A percentile compares a stretch with the other conserved stretches of the same genome.
Evolutionary conservation across 1,139 yeast species (phyloP).

Genomic region (Barnettozyma hawaiiensis): DNA sequence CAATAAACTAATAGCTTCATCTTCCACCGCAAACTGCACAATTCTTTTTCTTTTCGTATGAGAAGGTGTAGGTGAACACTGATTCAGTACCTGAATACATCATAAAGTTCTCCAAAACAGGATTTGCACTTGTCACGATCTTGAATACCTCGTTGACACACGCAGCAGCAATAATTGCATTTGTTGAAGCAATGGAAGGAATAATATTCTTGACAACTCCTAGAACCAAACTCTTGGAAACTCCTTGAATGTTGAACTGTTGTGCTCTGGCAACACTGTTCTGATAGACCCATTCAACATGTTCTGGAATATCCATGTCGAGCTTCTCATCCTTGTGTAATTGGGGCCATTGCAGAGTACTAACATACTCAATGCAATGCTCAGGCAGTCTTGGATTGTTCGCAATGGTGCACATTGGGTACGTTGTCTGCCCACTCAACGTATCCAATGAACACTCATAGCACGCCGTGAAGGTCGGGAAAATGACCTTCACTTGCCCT

Average conservation of each 20-base stretch:
- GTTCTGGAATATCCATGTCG: conserved; percentile 67
- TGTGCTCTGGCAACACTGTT: conserved; percentile 55
- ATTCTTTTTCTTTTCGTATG: conserved; percentile 50
- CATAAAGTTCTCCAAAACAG: conserved; percentile 72
- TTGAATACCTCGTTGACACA: conserved; percentile 89
- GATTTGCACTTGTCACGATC: conserved; percentile 62
- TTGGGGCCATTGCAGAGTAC: conserved; percentile 69
- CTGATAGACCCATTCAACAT: conserved; percentile 60
- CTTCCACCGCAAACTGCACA: conserved; percentile 74
- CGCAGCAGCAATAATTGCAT: conserved; percentile 87
- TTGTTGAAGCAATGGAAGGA: conserved; percentile 93
- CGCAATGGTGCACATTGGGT: conserved; percentile 92
- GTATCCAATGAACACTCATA: conserved; percentile 88
- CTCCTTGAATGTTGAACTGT: conserved; percentile 61
- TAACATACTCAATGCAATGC: conserved; percentile 93
- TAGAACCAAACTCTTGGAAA: conserved; percentile 63
- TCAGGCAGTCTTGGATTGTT: conserved; percentile 91
- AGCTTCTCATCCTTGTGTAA: conserved; percentile 41
- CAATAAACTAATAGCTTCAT: no score
- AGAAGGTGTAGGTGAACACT: conserved; percentile 67
- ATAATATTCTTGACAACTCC: conserved; percentile 91
- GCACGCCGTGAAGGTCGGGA: conserved; percentile 83
- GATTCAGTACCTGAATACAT: conserved; percentile 81
- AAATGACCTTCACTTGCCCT: conserved; percentile 84
- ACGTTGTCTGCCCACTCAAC: conserved; percentile 62